Conservation (phyloP, 1,284 basidiomycete genomes). For the Termitomyces sp. region DNA sequence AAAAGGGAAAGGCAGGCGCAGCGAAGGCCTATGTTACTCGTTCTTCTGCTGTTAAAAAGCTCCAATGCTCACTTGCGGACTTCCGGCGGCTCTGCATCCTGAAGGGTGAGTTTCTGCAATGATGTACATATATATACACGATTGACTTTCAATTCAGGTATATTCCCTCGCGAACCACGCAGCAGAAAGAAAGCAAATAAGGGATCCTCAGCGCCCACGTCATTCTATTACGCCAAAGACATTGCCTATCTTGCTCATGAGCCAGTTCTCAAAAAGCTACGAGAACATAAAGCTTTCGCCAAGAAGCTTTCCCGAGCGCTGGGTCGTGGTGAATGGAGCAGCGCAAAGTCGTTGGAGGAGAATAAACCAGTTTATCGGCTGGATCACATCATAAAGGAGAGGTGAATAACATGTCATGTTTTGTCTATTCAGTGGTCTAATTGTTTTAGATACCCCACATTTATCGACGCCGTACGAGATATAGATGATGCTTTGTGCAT, state of each 20-base stretch:
- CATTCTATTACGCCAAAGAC: constrained; percentile 99
- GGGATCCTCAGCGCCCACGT: constrained; percentile 93
- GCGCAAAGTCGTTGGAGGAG: constrained; percentile 92
- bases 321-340: constrained; percentile 91
- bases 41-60: constrained; percentile 84
- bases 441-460: constrained; percentile 84
- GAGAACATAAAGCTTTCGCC: constrained; percentile 98
- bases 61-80: constrained; percentile 96
- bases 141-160: constrained; percentile 51
- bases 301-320: constrained; percentile 95
- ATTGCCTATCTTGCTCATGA: constrained; percentile 98
- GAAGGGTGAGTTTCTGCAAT: constrained; percentile 62
- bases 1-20: constrained; percentile 88
- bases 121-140: constrained; percentile 1
- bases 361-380: constrained; percentile 84
- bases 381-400: constrained; percentile 98
- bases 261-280: constrained; percentile 89
- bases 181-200: constrained; percentile 95
- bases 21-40: constrained; percentile 95
- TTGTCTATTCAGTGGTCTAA: constrained; percentile 6
- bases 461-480: constrained; percentile 92
- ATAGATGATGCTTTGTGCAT: constrained; percentile 97
- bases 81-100: constrained; percentile 97
- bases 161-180: constrained; percentile 95
- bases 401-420: constrained; percentile 47